Conservation (phyloP, 768 basidiomycete species). For the Suillus occidentalis region DNA sequence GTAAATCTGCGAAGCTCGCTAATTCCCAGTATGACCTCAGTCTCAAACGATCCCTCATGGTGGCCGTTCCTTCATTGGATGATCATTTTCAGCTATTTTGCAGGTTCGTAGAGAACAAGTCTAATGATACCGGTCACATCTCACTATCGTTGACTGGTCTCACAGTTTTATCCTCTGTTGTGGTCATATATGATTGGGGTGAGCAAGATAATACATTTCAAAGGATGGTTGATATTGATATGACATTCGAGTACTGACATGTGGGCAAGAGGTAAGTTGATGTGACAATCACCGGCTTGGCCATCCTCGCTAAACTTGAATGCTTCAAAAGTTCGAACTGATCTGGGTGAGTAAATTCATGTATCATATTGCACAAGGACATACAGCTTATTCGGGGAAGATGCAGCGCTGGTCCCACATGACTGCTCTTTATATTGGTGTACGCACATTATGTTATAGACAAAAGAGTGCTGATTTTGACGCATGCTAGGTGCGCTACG, state of each 20-base stretch:
- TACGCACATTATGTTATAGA: neutral
- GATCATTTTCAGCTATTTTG: neutral
- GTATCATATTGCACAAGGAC: neutral
- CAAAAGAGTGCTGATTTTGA: neutral
- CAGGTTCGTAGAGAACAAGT: neutral
- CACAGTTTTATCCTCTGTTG: neutral
- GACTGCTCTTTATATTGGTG: neutral
- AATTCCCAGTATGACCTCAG: neutral
- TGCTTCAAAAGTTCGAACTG: neutral
- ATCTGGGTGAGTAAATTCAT: neutral
- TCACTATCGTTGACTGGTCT: neutral
- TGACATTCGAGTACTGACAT: neutral
- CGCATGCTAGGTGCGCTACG: neutral
- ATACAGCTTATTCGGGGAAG: neutral
- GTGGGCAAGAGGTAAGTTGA: neutral
- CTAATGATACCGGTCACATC: neutral
- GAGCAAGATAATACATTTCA: neutral
- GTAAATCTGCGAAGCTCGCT: neutral
- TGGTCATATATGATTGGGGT: neutral
- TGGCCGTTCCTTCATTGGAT: neutral
- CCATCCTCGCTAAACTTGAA: no score
- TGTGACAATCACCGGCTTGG: no score
- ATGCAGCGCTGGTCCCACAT: neutral
- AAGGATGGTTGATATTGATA: neutral
- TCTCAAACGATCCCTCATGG: neutral